Base-by-base conservation (phyloP, 148 eudicot species). In the Beta vulgaris region DNA sequence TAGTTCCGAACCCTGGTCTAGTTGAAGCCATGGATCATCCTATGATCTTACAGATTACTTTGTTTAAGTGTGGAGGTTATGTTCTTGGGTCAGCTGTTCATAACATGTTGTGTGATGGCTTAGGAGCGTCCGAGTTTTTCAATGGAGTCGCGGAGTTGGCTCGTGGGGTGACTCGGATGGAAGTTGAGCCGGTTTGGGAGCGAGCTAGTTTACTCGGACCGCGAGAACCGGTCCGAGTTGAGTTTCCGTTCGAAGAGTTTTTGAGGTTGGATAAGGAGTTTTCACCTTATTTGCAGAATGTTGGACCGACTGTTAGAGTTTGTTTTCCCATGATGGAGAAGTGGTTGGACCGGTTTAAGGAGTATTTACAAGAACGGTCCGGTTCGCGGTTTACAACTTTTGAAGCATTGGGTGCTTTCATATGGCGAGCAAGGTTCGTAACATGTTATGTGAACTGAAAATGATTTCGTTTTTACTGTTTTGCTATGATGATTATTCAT, bases 361-460 rank as follows among this genome's bases (percentile, higher is more conserved):
- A 55, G 23, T 61, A 80, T 32, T 51, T 88, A 3, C 60, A 62
- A 23, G 89, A 87, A 28, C 79, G 71, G 34, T 86, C 89, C 77
- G 91, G 89, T 29, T 84, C 69, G 7, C 83, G 71, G 23, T 89
- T 82, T 59, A 91, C 96, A 16, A 88, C 96, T 0, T 91, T 91
- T 64, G 96, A 91, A 82, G 96, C 92, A 40, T 76, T 91, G 76
- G 92, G 92, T 68, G 90, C 92, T 73, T 84, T 81, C 80, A 89
- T 91, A 53, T 91, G 92, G 96, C 86, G 86, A 36, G 84, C 92
- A 62, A 91, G 79, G 92, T 91, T 82, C 35, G 81, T 58, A 32
- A 12, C 13, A 23, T 42, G n/a, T n/a, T n/a, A n/a, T n/a, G n/a
- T n/a, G n/a, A n/a, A n/a, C n/a, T n/a, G n/a, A n/a, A n/a, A n/a